These are phyloP conservation scores for Castanopsis chinensis DNA, from an alignment of 306 rosid species.

Conservation along the genomic window DNA sequence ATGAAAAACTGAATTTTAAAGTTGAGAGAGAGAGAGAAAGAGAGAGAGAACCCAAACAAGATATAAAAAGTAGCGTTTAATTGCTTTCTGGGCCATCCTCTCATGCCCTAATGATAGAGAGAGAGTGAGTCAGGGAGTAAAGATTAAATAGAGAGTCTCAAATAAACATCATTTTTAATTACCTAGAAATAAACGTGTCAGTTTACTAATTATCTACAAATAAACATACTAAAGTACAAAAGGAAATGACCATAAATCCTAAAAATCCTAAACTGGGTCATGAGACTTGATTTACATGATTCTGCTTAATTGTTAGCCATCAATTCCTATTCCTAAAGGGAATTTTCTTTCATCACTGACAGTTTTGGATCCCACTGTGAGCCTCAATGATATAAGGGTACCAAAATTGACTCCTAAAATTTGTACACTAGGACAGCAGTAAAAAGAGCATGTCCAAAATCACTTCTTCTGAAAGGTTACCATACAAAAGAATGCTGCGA, in stretches of 20 bases:
- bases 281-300: background rate
- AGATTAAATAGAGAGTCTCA: too few relatives aligned
- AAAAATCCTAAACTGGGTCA: background rate
- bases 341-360: background rate
- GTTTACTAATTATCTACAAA: background rate
- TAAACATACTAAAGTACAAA: background rate
- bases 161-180: too few relatives aligned
- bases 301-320: conserved; percentile 11
- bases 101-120: too few relatives aligned
- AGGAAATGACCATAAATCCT: background rate
- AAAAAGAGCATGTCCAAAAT: conserved; percentile 9
- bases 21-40: too few relatives aligned
- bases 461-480: conserved; percentile 42
- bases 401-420: background rate
- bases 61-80: too few relatives aligned
- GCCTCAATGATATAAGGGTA: background rate
- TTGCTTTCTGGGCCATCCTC: too few relatives aligned
- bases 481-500: conserved; percentile 47
- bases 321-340: conserved; percentile 22
- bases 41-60: too few relatives aligned
- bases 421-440: background rate
- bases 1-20: too few relatives aligned
- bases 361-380: background rate
- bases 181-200: background rate
- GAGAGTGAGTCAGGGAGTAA: too few relatives aligned